These are phyloP conservation scores for Sisymbrium altissimum DNA, from an alignment of 345 rosid species.

Conservation along the genomic window DNA sequence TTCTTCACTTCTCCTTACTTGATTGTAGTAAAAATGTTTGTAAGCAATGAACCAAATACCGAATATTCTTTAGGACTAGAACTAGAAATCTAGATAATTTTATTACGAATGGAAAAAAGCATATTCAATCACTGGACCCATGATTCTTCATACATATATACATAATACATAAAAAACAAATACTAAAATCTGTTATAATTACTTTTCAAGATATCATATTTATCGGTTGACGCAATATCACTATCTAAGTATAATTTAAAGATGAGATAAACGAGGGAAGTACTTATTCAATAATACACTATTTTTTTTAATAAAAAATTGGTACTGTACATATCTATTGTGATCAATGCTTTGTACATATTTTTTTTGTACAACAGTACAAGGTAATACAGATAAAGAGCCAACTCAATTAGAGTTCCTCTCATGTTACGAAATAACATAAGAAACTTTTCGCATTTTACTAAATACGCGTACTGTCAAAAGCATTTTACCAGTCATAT, in stretches of 20 bases:
- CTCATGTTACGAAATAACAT: neutral
- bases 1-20: neutral
- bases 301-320: neutral
- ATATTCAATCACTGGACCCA: neutral
- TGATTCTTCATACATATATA: neutral
- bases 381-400: slow-evolving; percentile 3
- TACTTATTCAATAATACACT: neutral
- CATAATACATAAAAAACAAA: neutral
- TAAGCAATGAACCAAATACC: neutral
- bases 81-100: neutral
- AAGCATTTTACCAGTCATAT: neutral
- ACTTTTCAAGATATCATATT: neutral
- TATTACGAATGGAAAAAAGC: neutral
- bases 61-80: neutral
- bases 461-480: neutral
- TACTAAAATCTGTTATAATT: neutral
- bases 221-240: slow-evolving; percentile 20
- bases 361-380: neutral
- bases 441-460: neutral
- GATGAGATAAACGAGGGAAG: neutral
- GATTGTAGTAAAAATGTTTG: neutral
- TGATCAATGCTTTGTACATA: neutral
- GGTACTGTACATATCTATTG: neutral
- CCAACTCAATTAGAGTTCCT: neutral
- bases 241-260: neutral